Percentiles rank a stretch among this genome's conserved stretches.
Evolutionary conservation across 2,329 filamentous ascomycete genomes (phyloP).

Genomic region (Phaeosphaeria sp.): DNA sequence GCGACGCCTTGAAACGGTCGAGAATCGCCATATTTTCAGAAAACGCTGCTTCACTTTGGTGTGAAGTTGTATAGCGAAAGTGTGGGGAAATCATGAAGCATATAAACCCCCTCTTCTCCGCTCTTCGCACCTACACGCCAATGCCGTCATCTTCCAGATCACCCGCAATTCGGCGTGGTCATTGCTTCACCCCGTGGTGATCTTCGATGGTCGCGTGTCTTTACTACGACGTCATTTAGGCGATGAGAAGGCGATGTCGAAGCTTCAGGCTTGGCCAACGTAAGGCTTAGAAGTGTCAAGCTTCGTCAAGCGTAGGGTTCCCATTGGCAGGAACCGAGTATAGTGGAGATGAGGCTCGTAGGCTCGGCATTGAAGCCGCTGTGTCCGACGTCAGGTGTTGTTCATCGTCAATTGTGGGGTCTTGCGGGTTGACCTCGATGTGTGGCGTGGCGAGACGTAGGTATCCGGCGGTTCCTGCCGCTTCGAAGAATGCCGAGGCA

Average conservation of each 20-base stretch:
- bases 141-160: conserved; percentile 6
- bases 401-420: conserved; percentile 5
- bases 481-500: neutral
- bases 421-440: neutral
- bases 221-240: conserved; percentile 4
- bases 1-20: conserved; percentile 20
- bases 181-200: neutral
- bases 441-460: neutral
- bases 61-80: neutral
- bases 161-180: conserved; percentile 4
- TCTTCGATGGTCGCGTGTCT: neutral
- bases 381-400: neutral
- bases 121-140: neutral
- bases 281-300: conserved; percentile 5
- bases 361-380: neutral
- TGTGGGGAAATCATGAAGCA: conserved; percentile 2
- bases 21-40: conserved; percentile 28
- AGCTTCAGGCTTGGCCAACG: neutral
- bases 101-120: conserved; percentile 1
- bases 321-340: neutral
- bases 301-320: conserved; percentile 5
- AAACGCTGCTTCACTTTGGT: neutral
- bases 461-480: neutral
- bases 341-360: conserved; percentile 4
- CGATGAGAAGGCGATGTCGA: neutral